A percentile compares a stretch with the other conserved stretches of the same genome.
Conservation (phyloP, 2,329 filamentous ascomycete species). For the Dendrostoma leiphaemia region DNA sequence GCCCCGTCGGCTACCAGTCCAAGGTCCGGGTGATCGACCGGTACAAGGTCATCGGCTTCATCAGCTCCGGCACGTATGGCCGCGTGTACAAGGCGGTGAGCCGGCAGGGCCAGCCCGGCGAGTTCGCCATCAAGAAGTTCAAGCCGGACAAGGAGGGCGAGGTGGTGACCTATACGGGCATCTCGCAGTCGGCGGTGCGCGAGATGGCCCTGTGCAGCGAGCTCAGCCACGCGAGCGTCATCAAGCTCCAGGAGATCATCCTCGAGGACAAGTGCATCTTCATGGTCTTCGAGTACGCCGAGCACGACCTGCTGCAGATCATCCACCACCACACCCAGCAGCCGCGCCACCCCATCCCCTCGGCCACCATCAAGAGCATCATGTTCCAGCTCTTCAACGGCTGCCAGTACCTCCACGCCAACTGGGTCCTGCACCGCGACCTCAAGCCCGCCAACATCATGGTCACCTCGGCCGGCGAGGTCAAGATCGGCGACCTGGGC, state of each 20-base stretch:
- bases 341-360: constrained; percentile 82
- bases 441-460: constrained; percentile 86
- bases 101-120: constrained; percentile 68
- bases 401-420: constrained; percentile 89
- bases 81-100: constrained; percentile 94
- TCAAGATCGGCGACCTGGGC: constrained; percentile 93
- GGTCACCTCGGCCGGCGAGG: constrained; percentile 85
- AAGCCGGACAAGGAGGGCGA: constrained; percentile 99
- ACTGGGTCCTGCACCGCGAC: constrained; percentile 96
- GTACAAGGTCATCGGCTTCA: constrained; percentile 97
- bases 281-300: constrained; percentile 99
- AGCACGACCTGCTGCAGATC: constrained; percentile 95
- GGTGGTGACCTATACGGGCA: constrained; percentile 89
- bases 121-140: constrained; percentile 99
- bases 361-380: constrained; percentile 86
- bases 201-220: constrained; percentile 98
- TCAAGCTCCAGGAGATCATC: constrained; percentile 90
- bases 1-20: constrained; percentile 55
- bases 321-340: constrained; percentile 96
- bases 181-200: constrained; percentile 93
- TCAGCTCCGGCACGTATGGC: constrained; percentile 96
- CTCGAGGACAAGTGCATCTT: constrained; percentile 98
- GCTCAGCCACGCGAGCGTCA: constrained; percentile 82
- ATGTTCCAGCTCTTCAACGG: constrained; percentile 95
- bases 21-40: constrained; percentile 89